These are phyloP conservation scores for Dendrobium chrysotoxum DNA, from an alignment of 106 monocot genomes.

Conservation along the genomic window DNA sequence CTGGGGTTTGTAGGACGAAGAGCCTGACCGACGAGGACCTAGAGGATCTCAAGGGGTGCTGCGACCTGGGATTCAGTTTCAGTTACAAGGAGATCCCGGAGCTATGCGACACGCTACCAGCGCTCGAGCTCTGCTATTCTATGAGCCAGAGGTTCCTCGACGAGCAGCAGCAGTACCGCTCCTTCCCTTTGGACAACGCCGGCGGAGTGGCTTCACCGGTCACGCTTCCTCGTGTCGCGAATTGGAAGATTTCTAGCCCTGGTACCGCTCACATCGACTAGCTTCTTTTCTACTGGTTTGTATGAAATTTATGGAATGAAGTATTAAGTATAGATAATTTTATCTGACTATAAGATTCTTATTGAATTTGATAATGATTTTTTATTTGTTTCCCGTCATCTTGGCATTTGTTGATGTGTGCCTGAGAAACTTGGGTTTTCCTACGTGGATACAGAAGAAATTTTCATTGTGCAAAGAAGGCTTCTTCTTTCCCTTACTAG, in stretches of 20 bases:
- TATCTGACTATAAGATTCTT: neutral
- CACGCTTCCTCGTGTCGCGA: conserved; percentile 17
- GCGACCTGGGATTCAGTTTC: conserved; percentile 51
- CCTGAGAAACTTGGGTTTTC: no score
- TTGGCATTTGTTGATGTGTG: no score
- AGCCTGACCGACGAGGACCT: conserved; percentile 49
- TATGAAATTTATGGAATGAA: no score
- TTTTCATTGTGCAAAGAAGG: no score
- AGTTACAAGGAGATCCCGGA: conserved; percentile 56
- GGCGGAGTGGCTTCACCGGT: neutral
- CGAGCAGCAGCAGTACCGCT: conserved; percentile 16
- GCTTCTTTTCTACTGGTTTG: neutral
- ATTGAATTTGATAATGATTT: no score
- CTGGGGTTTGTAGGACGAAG: conserved; percentile 30
- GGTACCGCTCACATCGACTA: conserved; percentile 10
- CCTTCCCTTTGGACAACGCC: neutral
- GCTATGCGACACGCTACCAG: conserved; percentile 47
- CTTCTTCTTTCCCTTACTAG: no score
- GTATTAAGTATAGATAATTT: no score
- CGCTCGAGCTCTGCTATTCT: conserved; percentile 52
- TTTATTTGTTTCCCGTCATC: no score
- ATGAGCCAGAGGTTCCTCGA: conserved; percentile 38
- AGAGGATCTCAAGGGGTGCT: conserved; percentile 46
- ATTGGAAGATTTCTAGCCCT: conserved; percentile 46
- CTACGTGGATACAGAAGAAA: no score